Evolutionary conservation across 768 basidiomycete species (phyloP).

Genomic region (Lanmaoa rubissima): DNA sequence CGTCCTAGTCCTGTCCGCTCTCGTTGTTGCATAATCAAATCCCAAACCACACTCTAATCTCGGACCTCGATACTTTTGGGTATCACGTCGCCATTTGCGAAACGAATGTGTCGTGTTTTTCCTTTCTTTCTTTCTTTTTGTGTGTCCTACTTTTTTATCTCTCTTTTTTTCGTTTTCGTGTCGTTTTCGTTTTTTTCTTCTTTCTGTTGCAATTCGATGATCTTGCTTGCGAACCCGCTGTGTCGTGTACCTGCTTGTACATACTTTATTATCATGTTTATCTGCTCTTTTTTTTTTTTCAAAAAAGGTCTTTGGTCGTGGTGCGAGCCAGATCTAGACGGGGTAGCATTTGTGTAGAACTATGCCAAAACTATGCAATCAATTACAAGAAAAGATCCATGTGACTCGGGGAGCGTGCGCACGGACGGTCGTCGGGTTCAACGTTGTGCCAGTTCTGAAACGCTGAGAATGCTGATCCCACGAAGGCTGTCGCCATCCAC

Average conservation of each 20-base stretch:
- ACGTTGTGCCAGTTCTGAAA: too few relatives aligned
- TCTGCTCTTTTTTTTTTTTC: constrained; percentile 8
- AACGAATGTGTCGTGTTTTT: constrained; percentile 11
- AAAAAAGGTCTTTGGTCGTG: not conserved
- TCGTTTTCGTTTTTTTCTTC: not conserved
- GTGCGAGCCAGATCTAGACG: constrained; percentile 5
- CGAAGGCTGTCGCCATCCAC: not conserved
- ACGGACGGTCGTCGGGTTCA: too few relatives aligned
- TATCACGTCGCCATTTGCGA: constrained; percentile 15
- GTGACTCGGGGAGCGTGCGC: too few relatives aligned
- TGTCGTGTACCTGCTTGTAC: constrained; percentile 33
- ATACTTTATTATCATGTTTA: constrained; percentile 39
- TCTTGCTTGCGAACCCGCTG: constrained; percentile 23
- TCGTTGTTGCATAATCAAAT: not conserved
- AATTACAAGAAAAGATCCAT: not conserved
- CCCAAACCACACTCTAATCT: constrained; percentile 4
- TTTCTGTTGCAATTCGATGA: constrained; percentile 15
- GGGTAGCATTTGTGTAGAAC: constrained; percentile 1
- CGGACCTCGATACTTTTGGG: constrained; percentile 10
- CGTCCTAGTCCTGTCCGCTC: constrained; percentile 19
- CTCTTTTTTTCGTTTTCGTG: not conserved
- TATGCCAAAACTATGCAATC: not conserved
- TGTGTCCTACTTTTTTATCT: not conserved
- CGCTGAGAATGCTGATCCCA: not conserved
- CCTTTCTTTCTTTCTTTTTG: not conserved